Percentiles rank a stretch among this genome's conserved stretches.
phyloP scores from a whole-genome alignment of 164 flowering plant species.

The Litsea cubeba region DNA sequence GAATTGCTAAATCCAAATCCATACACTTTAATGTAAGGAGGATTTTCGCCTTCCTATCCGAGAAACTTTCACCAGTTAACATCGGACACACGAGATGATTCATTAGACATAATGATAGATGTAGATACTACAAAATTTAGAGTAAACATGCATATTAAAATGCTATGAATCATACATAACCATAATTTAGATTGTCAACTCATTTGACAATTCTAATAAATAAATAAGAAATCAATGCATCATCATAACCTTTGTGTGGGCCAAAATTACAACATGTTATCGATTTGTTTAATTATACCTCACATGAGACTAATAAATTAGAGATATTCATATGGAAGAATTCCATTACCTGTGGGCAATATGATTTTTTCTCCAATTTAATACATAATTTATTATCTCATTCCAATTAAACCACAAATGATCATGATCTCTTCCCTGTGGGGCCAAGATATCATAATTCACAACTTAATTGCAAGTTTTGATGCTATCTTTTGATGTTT shows the following conservation, averaged over 20 bases:
- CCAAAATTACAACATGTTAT: not conserved
- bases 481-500: not conserved
- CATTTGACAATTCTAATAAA: not conserved
- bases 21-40: not conserved
- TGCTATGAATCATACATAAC: not conserved
- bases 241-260: constrained; percentile 1
- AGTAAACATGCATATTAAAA: not conserved
- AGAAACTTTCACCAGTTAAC: not conserved
- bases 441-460: not conserved
- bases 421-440: not conserved
- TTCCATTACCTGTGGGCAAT: not conserved
- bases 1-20: not conserved
- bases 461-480: not conserved
- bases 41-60: not conserved
- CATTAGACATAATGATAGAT: not conserved
- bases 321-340: not conserved
- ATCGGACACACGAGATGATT: not conserved
- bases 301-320: not conserved
- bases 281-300: not conserved
- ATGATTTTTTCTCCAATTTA: not conserved
- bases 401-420: not conserved
- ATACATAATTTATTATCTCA: not conserved
- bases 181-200: not conserved
- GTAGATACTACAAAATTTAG: not conserved
- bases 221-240: not conserved